A percentile compares a stretch with the other conserved stretches of the same genome.
Evolutionary conservation across 768 basidiomycete genomes (phyloP).

Genomic region (Mycena filopes): DNA sequence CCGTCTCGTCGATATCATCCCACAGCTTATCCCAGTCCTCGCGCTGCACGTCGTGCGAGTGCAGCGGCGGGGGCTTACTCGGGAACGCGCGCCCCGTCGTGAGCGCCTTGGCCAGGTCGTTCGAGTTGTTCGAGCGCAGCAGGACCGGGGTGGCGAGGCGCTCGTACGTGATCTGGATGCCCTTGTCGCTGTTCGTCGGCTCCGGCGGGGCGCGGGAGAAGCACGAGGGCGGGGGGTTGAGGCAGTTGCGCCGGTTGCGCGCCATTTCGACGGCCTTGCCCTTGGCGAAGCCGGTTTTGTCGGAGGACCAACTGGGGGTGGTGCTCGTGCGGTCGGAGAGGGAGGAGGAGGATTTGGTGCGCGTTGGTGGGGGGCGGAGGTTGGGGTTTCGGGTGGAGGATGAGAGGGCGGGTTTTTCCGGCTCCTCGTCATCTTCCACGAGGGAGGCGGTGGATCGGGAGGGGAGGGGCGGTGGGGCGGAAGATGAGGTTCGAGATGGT

Average conservation of each 20-base stretch:
- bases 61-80: conserved; percentile 17
- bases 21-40: conserved; percentile 28
- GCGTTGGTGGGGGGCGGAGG: conserved; percentile 29
- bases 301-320: conserved; percentile 22
- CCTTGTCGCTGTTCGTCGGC: background rate
- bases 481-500: conserved; percentile 19
- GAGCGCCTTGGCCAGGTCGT: conserved; percentile 27
- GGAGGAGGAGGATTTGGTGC: conserved; percentile 21
- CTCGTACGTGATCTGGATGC: conserved; percentile 26
- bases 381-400: conserved; percentile 23
- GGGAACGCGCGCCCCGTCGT: conserved; percentile 27
- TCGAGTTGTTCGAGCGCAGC: conserved; percentile 24
- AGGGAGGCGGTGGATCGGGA: conserved; percentile 20
- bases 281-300: conserved; percentile 29
- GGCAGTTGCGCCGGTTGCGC: conserved; percentile 25
- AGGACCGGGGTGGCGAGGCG: conserved; percentile 18
- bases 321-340: conserved; percentile 1
- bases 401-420: background rate
- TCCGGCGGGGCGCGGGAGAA: conserved; percentile 23
- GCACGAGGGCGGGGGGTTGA: conserved; percentile 25
- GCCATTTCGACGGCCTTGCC: conserved; percentile 28
- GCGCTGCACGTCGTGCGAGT: conserved; percentile 24
- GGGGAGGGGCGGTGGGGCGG: conserved; percentile 21
- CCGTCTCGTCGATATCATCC: conserved; percentile 32
- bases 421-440: conserved; percentile 16